Evolutionary conservation across 768 basidiomycete species (phyloP), one percentile per base, ranked within the genome.

Genomic region (Kwoniella dejecticola): DNA sequence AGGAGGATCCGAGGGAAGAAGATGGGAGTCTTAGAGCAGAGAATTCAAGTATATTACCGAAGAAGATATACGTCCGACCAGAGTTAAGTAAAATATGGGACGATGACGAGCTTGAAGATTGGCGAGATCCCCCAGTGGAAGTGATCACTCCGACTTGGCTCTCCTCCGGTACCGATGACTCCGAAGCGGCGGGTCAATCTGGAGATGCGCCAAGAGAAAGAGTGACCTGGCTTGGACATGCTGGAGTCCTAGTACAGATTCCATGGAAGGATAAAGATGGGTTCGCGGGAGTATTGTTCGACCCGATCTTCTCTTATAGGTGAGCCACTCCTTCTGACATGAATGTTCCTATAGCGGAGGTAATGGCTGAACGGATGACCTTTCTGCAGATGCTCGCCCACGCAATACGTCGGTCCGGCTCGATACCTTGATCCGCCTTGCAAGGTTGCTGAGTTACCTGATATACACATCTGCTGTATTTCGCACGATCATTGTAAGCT

Each of bases 401-500:
- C 65, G 7, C 77, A 78, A 60, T 77, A 70, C 56, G 64, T 77
- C 41, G 77, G 77, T 40, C 77, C 77, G 12, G 67, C 74, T 3
- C 30, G 77, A 31, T 72, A 72, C 49, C 64, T 72, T 2, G 63
- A 70, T 50, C 60, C 77, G 2, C 75, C 77, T 8, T 78, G 77
- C 57, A 27, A 53, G 13, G 67, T 78, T 12, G 59, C 70, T 10
- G 60, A 69, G 13, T 57, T 78, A 23, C 77, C 77, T 6, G 66
- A 70, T n/a, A 67, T 78, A 17, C 77, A 78, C 40, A 54, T 74
- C 24, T 70, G 67, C 49, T 74, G 68, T 47, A 78, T 78, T 26
- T 77, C 75, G 11, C 77, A 78, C 52, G 76, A 78, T 62, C 77
- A 78, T 50, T 78, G 77, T 78, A 60, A 60, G 75, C 62, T 36